Base-by-base conservation (phyloP, 306 rosid genomes). In the Malus orientalis region DNA sequence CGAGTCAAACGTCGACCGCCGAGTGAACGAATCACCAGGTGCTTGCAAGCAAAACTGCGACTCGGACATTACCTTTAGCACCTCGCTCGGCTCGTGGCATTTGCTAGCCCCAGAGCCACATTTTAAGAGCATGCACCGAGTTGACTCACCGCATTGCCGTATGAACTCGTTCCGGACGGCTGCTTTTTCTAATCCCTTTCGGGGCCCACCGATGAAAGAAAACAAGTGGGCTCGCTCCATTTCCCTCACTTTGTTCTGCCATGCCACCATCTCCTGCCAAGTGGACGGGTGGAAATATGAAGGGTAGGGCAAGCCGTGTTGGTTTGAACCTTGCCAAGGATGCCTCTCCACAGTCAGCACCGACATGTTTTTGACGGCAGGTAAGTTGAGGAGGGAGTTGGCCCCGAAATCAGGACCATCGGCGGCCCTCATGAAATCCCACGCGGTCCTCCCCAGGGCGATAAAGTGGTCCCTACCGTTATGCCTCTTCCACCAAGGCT, bases 291-390 rank as follows among this genome's bases (percentile, higher is more conserved):
- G 98, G 51, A 87, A 93, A 64, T 93, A 93, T 0, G 98, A 93
- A 9, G 97, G 91, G 89, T 93, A 93, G 19, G 98, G 96, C 1
- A 93, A 83, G 2, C 89, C 97, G 67, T 65, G 61, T 40, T 93
- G 96, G 84, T 88, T 91, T 0, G 53, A 5, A 0, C 97, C 96
- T 1, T 54, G 16, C 98, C 98, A 91, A 1, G 94, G 96, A 0
- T 88, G 80, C 72, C 97, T 76, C 49, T 93, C 98, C 2, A 93
- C 96, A 6, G 94, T 91, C 76, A 91, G 76, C 85, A 91, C 97
- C 91, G 98, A 86, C 98, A 91, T 88, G 88, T 93, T 93, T 3
- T n/a, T 73, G 23, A 90, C 87, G n/a, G 82, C 71, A 11, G 93
- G 88, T 0, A 91, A 78, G 73, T 85, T 87, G 2, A 93, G 85